Conservation (phyloP, 768 basidiomycete genomes). For the Rhodocollybia butyracea region DNA sequence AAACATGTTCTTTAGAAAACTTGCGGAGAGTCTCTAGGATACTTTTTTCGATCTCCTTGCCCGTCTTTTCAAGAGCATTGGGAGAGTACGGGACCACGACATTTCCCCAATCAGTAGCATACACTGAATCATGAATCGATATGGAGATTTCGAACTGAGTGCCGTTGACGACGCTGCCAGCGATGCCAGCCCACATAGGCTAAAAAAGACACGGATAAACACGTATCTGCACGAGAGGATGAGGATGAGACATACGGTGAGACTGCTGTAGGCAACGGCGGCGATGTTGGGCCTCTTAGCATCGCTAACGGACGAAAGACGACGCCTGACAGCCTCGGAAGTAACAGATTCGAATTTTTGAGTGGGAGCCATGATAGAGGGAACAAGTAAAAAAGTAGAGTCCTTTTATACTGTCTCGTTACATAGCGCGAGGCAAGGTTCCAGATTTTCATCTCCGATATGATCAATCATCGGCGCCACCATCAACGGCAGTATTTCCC, state of each 20-base stretch:
- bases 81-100: conserved; percentile 47
- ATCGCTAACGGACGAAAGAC: conserved; percentile 54
- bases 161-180: conserved; percentile 57
- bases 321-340: conserved; percentile 61
- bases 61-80: conserved; percentile 51
- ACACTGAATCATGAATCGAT: conserved; percentile 83
- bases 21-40: conserved; percentile 64
- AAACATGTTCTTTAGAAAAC: conserved; percentile 73
- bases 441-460: too few relatives aligned
- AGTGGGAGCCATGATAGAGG: conserved; percentile 48
- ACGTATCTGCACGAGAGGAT: conserved; percentile 17
- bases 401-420: conserved; percentile 4
- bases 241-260: conserved; percentile 47
- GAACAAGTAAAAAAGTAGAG: conserved; percentile 14
- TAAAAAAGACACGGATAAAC: conserved; percentile 25
- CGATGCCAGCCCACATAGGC: conserved; percentile 89
- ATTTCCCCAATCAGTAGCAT: conserved; percentile 76
- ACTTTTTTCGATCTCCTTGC: conserved; percentile 58
- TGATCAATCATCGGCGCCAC: too few relatives aligned
- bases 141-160: conserved; percentile 68
- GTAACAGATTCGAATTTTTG: conserved; percentile 59
- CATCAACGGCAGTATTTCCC: too few relatives aligned
- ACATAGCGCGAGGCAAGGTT: too few relatives aligned
- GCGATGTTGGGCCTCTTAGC: conserved; percentile 51
- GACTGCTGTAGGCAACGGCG: conserved; percentile 57